These are phyloP conservation scores for Arabidopsis arenosa DNA, from an alignment of 345 rosid species.

Conservation along the genomic window DNA sequence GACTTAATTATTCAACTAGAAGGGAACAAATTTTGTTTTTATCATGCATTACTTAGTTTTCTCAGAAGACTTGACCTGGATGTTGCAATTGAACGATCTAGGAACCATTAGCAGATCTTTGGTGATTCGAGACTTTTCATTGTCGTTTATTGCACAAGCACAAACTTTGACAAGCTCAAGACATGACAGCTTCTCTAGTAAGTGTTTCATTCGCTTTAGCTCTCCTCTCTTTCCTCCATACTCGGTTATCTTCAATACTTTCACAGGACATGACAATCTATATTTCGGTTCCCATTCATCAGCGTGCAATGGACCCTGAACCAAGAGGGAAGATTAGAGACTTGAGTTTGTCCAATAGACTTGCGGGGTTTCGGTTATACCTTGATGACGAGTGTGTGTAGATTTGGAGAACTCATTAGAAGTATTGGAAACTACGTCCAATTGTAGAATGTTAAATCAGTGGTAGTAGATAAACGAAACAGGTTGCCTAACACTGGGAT, in stretches of 20 bases:
- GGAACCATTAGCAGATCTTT: not conserved
- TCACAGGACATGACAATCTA: not conserved
- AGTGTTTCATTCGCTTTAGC: not conserved
- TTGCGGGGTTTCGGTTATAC: not conserved
- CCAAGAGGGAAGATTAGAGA: not conserved
- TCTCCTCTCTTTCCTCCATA: not conserved
- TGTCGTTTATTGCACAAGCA: not conserved
- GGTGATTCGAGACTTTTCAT: not conserved
- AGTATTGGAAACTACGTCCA: not conserved
- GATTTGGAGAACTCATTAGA: not conserved
- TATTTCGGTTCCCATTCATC: not conserved
- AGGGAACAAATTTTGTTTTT: not conserved
- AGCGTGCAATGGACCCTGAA: not conserved
- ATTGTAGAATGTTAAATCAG: not conserved
- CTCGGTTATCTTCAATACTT: not conserved
- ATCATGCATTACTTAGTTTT: not conserved
- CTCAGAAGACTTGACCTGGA: not conserved
- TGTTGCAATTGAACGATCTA: not conserved
- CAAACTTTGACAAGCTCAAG: constrained; percentile 19
- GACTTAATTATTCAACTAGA: not conserved
- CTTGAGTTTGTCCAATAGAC: not conserved
- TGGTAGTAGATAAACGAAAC: not conserved
- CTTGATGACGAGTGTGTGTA: constrained; percentile 7
- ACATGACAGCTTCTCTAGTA: not conserved
- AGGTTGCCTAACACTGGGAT: constrained; percentile 12